Conservation (phyloP, 805 yeast species). For the Priceomyces castillae region DNA sequence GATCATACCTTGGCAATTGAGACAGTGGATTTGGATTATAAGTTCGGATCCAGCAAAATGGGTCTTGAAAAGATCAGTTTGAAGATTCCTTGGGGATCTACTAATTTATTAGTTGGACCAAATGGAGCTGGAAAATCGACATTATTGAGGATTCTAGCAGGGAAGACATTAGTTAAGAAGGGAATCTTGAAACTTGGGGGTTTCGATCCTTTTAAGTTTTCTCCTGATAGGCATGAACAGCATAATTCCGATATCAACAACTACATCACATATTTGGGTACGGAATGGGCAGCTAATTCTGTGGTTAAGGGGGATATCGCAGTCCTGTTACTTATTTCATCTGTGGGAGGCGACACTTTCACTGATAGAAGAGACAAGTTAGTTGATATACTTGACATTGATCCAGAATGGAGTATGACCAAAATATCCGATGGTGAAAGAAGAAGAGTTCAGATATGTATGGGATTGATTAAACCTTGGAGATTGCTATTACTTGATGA, state of each 20-base stretch:
- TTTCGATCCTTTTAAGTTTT: slow-evolving; percentile 72
- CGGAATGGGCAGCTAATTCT: slow-evolving; percentile 95
- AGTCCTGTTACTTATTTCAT: slow-evolving; percentile 71
- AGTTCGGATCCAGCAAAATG: slow-evolving; percentile 54
- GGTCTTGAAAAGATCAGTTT: slow-evolving; percentile 68
- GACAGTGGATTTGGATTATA: slow-evolving; percentile 64
- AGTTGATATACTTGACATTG: slow-evolving; percentile 77
- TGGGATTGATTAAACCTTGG: slow-evolving; percentile 95
- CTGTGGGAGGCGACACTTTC: slow-evolving; percentile 69
- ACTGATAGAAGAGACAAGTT: slow-evolving; percentile 75
- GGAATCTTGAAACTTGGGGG: slow-evolving; percentile 78
- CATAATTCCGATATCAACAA: slow-evolving; percentile 44
- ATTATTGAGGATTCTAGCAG: slow-evolving; percentile 77
- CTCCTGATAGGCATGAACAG: slow-evolving; percentile 48
- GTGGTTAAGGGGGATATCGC: slow-evolving; percentile 90
- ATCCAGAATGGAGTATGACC: slow-evolving; percentile 89
- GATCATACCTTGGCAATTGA: slow-evolving; percentile 48
- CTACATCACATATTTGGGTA: slow-evolving; percentile 79
- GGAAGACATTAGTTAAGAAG: slow-evolving; percentile 77
- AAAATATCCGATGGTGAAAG: slow-evolving; percentile 92
- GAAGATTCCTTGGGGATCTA: slow-evolving; percentile 63
- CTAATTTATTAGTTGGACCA: slow-evolving; percentile 84
- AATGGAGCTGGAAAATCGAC: slow-evolving; percentile 98
- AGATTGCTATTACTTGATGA: slow-evolving; percentile 83
- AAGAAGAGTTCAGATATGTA: slow-evolving; percentile 86